phyloP scores from a whole-genome alignment of 192 early-diverging fungal species.

The Coemansia sp. region DNA sequence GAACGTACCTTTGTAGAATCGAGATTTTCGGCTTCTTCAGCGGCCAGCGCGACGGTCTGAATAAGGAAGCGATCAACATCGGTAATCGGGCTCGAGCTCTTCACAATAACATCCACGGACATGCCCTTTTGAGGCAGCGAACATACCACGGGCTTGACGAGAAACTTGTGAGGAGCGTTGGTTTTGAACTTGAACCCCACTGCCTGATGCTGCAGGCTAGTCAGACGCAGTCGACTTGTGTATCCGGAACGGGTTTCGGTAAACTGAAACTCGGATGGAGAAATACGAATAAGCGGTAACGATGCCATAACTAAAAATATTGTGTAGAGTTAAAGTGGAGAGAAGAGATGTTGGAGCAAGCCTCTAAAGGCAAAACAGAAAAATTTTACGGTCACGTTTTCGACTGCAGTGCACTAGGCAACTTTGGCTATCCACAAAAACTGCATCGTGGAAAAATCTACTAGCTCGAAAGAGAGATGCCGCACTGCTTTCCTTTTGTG shows the following conservation, averaged over 20 bases:
- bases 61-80: conserved; percentile 57
- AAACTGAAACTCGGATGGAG: conserved; percentile 56
- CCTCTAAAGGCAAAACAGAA: no score
- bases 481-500: background rate
- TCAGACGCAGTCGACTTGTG: conserved; percentile 50
- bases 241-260: conserved; percentile 43
- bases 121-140: conserved; percentile 45
- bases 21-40: conserved; percentile 47
- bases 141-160: conserved; percentile 57
- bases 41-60: conserved; percentile 53
- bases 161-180: conserved; percentile 59
- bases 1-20: conserved; percentile 55
- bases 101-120: conserved; percentile 53
- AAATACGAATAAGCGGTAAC: conserved; percentile 51
- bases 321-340: background rate
- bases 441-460: background rate
- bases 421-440: background rate
- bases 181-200: conserved; percentile 63
- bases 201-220: conserved; percentile 40
- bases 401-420: background rate
- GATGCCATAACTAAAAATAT: conserved; percentile 15
- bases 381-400: conserved; percentile 4
- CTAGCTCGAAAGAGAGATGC: no score
- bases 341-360: background rate
- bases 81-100: conserved; percentile 48